A percentile compares a stretch with the other conserved stretches of the same genome.
phyloP scores from a whole-genome alignment of 495 filamentous ascomycete species.

The Penicillium herquei region DNA sequence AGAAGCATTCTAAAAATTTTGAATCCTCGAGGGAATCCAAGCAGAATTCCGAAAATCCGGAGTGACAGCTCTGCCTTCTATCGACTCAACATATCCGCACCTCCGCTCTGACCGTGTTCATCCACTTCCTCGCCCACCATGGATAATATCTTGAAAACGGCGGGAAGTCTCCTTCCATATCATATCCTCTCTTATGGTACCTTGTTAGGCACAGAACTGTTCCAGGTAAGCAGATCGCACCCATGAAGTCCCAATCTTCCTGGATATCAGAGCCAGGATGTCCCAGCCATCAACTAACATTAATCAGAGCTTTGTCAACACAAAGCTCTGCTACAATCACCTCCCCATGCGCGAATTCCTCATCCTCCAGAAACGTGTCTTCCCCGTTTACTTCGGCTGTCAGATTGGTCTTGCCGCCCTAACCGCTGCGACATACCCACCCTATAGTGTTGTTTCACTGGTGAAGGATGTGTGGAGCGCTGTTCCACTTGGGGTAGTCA shows the following conservation, averaged over 20 bases:
- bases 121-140: conserved; percentile 4
- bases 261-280: not conserved
- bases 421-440: conserved; percentile 45
- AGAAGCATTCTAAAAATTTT: too few relatives aligned
- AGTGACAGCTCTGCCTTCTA: too few relatives aligned
- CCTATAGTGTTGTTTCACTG: conserved; percentile 39
- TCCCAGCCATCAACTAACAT: not conserved
- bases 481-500: conserved; percentile 40
- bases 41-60: too few relatives aligned
- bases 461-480: conserved; percentile 26
- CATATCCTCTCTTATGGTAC: conserved; percentile 54
- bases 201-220: conserved; percentile 52
- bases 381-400: conserved; percentile 52
- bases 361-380: conserved; percentile 50
- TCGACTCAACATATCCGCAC: too few relatives aligned
- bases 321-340: conserved; percentile 45
- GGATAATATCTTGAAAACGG: conserved; percentile 13
- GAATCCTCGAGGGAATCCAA: too few relatives aligned
- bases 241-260: too few relatives aligned
- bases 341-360: conserved; percentile 51
- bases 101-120: too few relatives aligned
- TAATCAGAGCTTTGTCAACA: conserved; percentile 49
- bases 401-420: conserved; percentile 45
- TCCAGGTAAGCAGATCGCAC: conserved; percentile 28
- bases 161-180: conserved; percentile 32